Conservation (phyloP, 23 red algal genomes). For the Gracilaria domingensis region DNA sequence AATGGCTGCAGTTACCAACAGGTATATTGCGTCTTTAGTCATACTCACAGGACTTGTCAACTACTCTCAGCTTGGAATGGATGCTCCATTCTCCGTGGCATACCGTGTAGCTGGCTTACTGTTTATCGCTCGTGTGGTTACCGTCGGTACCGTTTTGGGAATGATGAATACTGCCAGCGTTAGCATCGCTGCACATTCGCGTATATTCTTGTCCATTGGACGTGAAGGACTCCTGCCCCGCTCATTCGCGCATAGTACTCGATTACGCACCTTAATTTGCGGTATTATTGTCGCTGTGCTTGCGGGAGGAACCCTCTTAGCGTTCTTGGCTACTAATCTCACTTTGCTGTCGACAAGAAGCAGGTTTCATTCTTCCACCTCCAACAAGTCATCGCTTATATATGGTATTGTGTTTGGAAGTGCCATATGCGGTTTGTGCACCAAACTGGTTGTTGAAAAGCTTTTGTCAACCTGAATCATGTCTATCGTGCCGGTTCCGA, state of each 20-base stretch:
- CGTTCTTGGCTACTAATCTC: slow-evolving; percentile 78
- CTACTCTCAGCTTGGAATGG: slow-evolving; percentile 49
- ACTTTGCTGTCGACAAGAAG: slow-evolving; percentile 72
- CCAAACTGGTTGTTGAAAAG: slow-evolving; percentile 9
- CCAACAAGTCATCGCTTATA: slow-evolving; percentile 24
- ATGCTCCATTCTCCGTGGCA: slow-evolving; percentile 86
- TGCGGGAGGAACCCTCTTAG: slow-evolving; percentile 89
- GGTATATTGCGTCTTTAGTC: slow-evolving; percentile 72
- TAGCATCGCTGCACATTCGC: slow-evolving; percentile 80
- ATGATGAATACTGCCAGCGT: slow-evolving; percentile 91
- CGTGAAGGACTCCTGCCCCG: slow-evolving; percentile 84
- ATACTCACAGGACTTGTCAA: slow-evolving; percentile 82
- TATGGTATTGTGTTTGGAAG: slow-evolving; percentile 41
- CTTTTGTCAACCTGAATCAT: slow-evolving; percentile 18
- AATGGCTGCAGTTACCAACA: slow-evolving; percentile 65
- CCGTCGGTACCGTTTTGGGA: slow-evolving; percentile 79
- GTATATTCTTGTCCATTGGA: slow-evolving; percentile 89
- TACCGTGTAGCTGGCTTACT: slow-evolving; percentile 55
- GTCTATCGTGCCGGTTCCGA: slow-evolving; percentile 29
- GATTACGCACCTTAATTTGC: slow-evolving; percentile 75
- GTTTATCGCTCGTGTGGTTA: slow-evolving; percentile 58
- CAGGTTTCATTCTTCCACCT: slow-evolving; percentile 53
- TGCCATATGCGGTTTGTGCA: slow-evolving; percentile 33
- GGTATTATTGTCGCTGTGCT: slow-evolving; percentile 76
- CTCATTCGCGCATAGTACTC: slow-evolving; percentile 54